phyloP scores from a whole-genome alignment of 2,329 filamentous ascomycete genomes.

The Monosporascus cannonballus region DNA sequence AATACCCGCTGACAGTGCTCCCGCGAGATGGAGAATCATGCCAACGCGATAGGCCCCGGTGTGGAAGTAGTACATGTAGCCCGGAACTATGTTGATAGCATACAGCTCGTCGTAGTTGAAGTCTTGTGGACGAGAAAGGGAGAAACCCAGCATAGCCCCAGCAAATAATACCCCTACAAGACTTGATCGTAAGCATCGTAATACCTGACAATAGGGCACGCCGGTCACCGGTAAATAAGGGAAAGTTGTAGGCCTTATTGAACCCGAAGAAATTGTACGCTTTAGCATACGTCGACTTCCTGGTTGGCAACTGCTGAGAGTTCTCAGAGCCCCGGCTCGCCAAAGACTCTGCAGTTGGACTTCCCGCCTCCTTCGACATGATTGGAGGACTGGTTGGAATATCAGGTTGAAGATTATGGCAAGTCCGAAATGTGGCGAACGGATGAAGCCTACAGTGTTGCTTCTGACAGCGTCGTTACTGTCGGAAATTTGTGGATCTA shows the following conservation, averaged over 20 bases:
- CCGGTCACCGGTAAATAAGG: slow-evolving; percentile 27
- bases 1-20: slow-evolving; percentile 34
- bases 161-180: slow-evolving; percentile 31
- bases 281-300: slow-evolving; percentile 6
- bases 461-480: too few species aligned
- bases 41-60: slow-evolving; percentile 22
- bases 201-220: too few species aligned
- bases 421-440: too few species aligned
- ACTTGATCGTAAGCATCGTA: too few species aligned
- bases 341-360: too few species aligned
- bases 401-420: too few species aligned
- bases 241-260: slow-evolving; percentile 46
- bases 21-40: slow-evolving; percentile 35
- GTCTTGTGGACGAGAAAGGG: slow-evolving; percentile 39
- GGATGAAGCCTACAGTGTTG: too few species aligned
- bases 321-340: too few species aligned
- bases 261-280: slow-evolving; percentile 43
- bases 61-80: slow-evolving; percentile 28
- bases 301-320: too few species aligned
- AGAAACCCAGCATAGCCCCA: slow-evolving; percentile 38
- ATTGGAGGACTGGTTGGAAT: too few species aligned
- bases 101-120: slow-evolving; percentile 26
- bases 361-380: too few species aligned
- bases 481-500: too few species aligned
- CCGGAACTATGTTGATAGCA: slow-evolving; percentile 13